Base-by-base conservation (phyloP, 768 basidiomycete genomes). In the Nidularia sp. region DNA sequence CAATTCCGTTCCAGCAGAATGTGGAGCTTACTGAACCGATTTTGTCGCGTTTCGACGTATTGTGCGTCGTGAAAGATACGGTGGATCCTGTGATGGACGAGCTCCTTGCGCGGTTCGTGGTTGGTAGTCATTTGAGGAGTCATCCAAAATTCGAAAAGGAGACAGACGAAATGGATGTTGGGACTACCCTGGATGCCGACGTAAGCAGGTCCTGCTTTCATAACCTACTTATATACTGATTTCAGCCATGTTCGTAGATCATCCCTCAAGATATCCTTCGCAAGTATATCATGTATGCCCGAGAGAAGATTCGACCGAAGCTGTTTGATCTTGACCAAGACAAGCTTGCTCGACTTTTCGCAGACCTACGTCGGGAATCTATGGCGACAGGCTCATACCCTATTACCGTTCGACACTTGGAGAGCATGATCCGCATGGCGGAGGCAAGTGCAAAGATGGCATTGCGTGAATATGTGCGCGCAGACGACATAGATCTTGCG, bases 381-480 rank as follows among this genome's bases (percentile, higher is more conserved):
- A 76, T 93, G 60, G 93, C 93, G 15, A 99, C 97, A 1, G 96
- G 96, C n/a, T 98, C 96, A 18, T 97, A 92, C 71, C 97, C 97
- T 2, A 97, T 99, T 66, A 99, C 97, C 6, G 89, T 98, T 47
- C 91, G 97, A 52, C 97, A 98, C 64, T 70, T 99, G 53, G 97
- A 99, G 72, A 96, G 93, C 66, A 97, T 97, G 91, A 98, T 99
- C 70, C 88, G 97, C 39, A 98, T 98, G 96, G 83, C 93, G 2
- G 97, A 99, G 70, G 96, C 97, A 10, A 93, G 90, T 63, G 97
- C 97, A 22, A 97, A 96, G 77, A 98, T 99, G 97, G 86, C 95
- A 47, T 74, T 99, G 55, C 80, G 97, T 49, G 96, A 98, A 70
- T 98, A 93, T 62, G 97, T 98, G 33, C 83, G 97, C 45, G 77